Conservation (phyloP, 768 basidiomycete genomes). For the Mycena epipterygia region DNA sequence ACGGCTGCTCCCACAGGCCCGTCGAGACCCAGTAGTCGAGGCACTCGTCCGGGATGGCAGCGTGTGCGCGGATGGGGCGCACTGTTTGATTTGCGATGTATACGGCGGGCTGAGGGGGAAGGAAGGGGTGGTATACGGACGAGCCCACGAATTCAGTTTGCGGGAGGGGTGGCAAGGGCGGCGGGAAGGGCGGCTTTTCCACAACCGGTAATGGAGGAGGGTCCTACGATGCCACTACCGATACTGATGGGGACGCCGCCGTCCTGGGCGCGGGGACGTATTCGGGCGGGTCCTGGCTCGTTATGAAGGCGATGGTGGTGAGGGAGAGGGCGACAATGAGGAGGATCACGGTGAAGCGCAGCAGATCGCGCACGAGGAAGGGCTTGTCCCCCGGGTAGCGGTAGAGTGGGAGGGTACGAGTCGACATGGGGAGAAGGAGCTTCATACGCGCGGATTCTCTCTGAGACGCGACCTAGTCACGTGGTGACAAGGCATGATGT, state of each 20-base stretch:
- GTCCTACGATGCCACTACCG: too few species aligned
- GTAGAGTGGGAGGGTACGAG: constrained; percentile 14
- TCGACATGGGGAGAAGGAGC: constrained; percentile 1
- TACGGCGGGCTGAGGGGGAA: constrained; percentile 13
- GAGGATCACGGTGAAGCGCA: constrained; percentile 29
- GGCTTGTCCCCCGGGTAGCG: background rate
- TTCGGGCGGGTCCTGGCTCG: constrained; percentile 27
- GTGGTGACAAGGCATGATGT: too few species aligned
- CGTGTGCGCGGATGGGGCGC: constrained; percentile 31
- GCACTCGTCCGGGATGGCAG: constrained; percentile 29
- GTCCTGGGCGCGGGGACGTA: background rate
- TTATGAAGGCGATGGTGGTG: constrained; percentile 23
- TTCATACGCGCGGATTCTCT: constrained; percentile 3
- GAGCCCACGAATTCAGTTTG: too few species aligned
- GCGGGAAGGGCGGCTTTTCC: constrained; percentile 16
- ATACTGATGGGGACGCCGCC: too few species aligned
- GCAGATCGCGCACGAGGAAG: background rate
- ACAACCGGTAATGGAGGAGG: too few species aligned
- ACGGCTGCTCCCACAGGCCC: constrained; percentile 33
- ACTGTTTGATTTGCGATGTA: constrained; percentile 19
- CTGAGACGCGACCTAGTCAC: too few species aligned
- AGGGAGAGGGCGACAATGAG: constrained; percentile 32
- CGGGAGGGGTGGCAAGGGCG: too few species aligned
- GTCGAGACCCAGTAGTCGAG: constrained; percentile 33
- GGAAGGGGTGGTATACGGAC: constrained; percentile 31